Conservation (phyloP, 1,284 basidiomycete genomes). For the Phenoliferia sp. region DNA sequence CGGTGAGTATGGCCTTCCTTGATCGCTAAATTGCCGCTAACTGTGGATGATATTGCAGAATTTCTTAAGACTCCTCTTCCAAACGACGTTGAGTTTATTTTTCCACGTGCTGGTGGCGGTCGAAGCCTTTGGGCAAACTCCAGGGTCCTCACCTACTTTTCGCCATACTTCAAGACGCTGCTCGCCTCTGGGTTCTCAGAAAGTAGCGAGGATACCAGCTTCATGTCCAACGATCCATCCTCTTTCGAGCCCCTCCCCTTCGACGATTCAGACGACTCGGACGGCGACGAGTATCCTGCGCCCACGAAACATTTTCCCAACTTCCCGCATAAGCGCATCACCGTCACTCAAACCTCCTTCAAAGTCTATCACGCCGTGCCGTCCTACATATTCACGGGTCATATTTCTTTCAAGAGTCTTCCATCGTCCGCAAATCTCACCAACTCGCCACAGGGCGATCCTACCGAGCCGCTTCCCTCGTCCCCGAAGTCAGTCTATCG, state of each 20-base stretch:
- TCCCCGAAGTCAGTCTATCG: slow-evolving; percentile 12
- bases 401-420: slow-evolving; percentile 3
- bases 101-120: background rate
- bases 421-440: background rate
- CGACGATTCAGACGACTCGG: background rate
- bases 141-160: background rate
- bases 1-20: background rate
- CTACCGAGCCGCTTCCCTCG: background rate
- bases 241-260: too few relatives aligned
- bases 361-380: slow-evolving; percentile 40
- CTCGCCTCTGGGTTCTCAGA: slow-evolving; percentile 3
- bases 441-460: too few relatives aligned
- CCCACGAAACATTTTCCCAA: background rate
- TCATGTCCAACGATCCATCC: background rate
- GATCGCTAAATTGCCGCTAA: background rate
- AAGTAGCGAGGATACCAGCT: background rate
- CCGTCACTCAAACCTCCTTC: slow-evolving; percentile 18
- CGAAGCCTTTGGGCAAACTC: slow-evolving; percentile 5
- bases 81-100: background rate
- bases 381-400: slow-evolving; percentile 39
- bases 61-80: background rate
- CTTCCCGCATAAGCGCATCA: background rate
- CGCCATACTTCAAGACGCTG: slow-evolving; percentile 7
- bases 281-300: background rate
- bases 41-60: background rate